Evolutionary conservation across 2,329 filamentous ascomycete genomes (phyloP), one percentile per base, ranked within the genome.

Genomic region (Scortechinia acanthostroma): DNA sequence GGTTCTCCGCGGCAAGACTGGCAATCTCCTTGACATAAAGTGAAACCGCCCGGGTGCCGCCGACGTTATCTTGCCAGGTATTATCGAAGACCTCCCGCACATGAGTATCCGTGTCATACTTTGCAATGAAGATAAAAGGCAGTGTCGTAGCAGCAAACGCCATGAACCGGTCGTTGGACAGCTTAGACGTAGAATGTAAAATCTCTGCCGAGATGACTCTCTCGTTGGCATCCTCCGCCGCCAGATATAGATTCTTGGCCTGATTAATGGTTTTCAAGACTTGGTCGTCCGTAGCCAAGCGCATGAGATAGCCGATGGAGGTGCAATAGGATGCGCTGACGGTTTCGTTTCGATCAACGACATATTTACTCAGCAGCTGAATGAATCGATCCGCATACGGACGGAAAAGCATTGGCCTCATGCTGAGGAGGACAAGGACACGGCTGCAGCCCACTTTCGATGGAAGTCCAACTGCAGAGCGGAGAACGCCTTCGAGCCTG

Each of bases 401-500:
- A 28, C 76, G 77, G 61, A 96, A 88, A 22, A 91, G 70, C 28
- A 83, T 74, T 25, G 77, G 80, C 13, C 89, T 80, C 43, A 91
- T 91, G 43, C 88, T 87, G 4, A 98, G 73, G 1, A 88, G 91
- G 4, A 88, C 86, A 22, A 98, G 73, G 2, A 96, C 83, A 46
- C 89, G 80, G 51, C 86, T 87, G 56, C 90, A 94, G 28, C 90
- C 93, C 42, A 97, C 86, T 67, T 97, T 97, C 0, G 90, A 94
- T 2, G 91, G 91, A 65, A 97, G 82, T 1, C 91, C 91, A 28
- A 98, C 82, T 1, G 91, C 88, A 21, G 77, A 82, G 59, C 91
- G 93, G 63, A 97, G 88, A 0, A 86, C 83, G 22, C 76, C 74
- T 59, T 93, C 85, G 0, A 98, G 73, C 40, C 72, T 77, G 2